Conservation (phyloP, 2,329 filamentous ascomycete genomes). For the Aplosporella prunicola region DNA sequence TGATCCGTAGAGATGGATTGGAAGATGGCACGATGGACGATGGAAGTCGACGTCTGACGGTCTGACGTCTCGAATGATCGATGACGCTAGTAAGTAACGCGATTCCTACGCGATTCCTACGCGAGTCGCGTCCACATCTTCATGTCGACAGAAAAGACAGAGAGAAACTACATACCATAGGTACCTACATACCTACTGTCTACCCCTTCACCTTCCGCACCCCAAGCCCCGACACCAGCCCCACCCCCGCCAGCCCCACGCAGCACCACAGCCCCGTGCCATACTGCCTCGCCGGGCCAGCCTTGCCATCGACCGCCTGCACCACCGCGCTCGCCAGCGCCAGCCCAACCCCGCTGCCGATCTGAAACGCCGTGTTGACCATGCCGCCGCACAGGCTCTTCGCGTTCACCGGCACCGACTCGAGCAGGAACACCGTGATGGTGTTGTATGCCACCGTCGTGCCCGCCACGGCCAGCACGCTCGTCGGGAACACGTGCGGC, state of each 20-base stretch:
- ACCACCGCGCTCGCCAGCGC: constrained; percentile 33
- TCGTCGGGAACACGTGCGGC: constrained; percentile 32
- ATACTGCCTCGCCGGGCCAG: constrained; percentile 28
- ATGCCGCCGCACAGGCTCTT: constrained; percentile 34
- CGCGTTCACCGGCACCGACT: constrained; percentile 32
- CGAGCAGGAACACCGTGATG: constrained; percentile 33
- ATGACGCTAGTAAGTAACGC: too few relatives aligned
- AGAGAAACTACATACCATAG: too few relatives aligned
- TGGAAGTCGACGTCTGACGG: too few relatives aligned
- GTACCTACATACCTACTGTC: too few relatives aligned
- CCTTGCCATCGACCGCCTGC: constrained; percentile 29
- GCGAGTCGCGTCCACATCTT: too few relatives aligned
- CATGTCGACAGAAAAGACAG: too few relatives aligned
- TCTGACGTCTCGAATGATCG: too few relatives aligned
- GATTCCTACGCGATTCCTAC: too few relatives aligned
- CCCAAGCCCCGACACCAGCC: too few relatives aligned
- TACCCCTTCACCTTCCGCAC: too few relatives aligned
- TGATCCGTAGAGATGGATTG: too few relatives aligned
- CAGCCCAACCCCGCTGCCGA: constrained; percentile 32
- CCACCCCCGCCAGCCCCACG: constrained; percentile 30
- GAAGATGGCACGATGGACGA: too few relatives aligned
- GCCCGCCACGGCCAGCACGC: constrained; percentile 31
- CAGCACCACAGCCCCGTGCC: constrained; percentile 35
- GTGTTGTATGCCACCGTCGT: constrained; percentile 35
- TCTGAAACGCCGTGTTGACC: constrained; percentile 37